Evolutionary conservation across 2,329 filamentous ascomycete species (phyloP).

Genomic region (Paraconiothyrium sp.): DNA sequence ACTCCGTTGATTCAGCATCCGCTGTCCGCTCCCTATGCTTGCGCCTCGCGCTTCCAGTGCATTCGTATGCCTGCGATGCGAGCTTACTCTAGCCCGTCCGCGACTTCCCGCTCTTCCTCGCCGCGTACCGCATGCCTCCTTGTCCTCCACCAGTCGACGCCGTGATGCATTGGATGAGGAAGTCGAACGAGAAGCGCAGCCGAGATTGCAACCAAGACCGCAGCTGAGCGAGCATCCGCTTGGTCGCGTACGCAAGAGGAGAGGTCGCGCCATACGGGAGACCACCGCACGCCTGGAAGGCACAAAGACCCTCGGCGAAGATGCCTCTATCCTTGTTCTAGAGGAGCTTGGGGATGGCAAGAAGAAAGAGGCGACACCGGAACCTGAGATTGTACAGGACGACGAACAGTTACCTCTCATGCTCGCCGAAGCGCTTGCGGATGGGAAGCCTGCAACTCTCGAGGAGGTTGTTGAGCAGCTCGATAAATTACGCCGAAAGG

Average conservation of each 20-base stretch:
- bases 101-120: slow-evolving; percentile 26
- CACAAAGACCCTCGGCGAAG: slow-evolving; percentile 43
- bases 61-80: slow-evolving; percentile 52
- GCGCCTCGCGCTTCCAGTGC: slow-evolving; percentile 46
- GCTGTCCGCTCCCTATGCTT: slow-evolving; percentile 43
- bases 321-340: slow-evolving; percentile 49
- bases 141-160: slow-evolving; percentile 40
- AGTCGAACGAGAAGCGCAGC: slow-evolving; percentile 9
- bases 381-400: slow-evolving; percentile 12
- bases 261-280: slow-evolving; percentile 37
- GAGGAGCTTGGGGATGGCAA: slow-evolving; percentile 32
- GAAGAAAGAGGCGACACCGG: slow-evolving; percentile 16
- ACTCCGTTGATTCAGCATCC: slow-evolving; percentile 14
- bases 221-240: slow-evolving; percentile 27
- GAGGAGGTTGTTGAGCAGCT: slow-evolving; percentile 44
- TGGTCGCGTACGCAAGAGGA: slow-evolving; percentile 32
- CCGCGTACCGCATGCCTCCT: slow-evolving; percentile 30
- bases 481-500: slow-evolving; percentile 40
- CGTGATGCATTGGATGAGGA: slow-evolving; percentile 33
- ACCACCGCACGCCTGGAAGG: slow-evolving; percentile 40
- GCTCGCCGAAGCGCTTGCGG: slow-evolving; percentile 38
- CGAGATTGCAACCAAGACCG: slow-evolving; percentile 22
- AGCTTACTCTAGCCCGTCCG: slow-evolving; percentile 40
- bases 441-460: slow-evolving; percentile 34
- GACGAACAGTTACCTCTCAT: slow-evolving; percentile 31